Evolutionary conservation across 1,284 basidiomycete species (phyloP), one percentile per base, ranked within the genome.

Genomic region (Leccinum pseudoinsigne): DNA sequence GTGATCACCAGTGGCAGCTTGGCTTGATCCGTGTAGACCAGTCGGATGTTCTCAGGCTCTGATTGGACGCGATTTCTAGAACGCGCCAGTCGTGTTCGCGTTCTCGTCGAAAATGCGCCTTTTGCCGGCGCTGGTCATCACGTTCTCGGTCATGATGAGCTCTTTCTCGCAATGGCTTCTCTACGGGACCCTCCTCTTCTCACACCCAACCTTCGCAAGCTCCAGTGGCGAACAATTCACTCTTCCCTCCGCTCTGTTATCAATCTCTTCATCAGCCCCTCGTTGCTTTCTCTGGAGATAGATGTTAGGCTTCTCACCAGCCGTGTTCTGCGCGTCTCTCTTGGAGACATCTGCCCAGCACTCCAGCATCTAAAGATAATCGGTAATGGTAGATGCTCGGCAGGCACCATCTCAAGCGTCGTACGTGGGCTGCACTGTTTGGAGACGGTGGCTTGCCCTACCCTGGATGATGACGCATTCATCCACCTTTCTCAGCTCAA

Each of bases 231-330:
- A 28, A 28, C 64, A 16, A 55, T 6, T 34, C 38, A 56, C 16
- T 42, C 34, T 4, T 36, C 36, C 1, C 21, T 63, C 18, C 18
- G 26, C 36, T 45, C 61, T 0, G 60, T 55, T 1, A 64, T 70
- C 61, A 71, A 71, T n/a, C 62, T 72, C 42, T 69, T 72, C 11
- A 60, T 70, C 42, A n/a, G 62, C 34, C 69, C 69, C 51, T 66
- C 62, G 10, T 60, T 72, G 36, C 58, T 57, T 1, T 72, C 69
- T 51, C 59, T 72, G 47, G 69, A 72, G 36, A 64, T 72, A 14
- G 68, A 71, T 42, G 71, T 62, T 18, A 71, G 68, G 56, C 4
- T 71, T 5, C 23, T 70, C 58, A 55, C 63, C 38, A 40, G 64
- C 7, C 58, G 10, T 10, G 42, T 54, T 18, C 58, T 70, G 28